phyloP scores from a whole-genome alignment of 257 asterid species.

The Cinchona pubescens region DNA sequence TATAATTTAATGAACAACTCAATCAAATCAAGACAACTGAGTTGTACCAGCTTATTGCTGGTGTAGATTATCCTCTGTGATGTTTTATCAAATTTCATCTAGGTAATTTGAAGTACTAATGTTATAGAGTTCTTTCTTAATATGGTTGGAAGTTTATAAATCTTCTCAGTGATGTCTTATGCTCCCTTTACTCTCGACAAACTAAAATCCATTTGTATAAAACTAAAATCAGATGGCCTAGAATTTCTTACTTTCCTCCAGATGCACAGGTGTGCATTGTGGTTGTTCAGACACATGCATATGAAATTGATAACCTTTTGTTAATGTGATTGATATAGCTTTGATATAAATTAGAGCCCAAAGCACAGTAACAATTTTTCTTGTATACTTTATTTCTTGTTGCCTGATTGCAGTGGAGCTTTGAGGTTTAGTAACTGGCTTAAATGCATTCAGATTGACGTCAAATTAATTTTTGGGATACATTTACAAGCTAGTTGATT shows the following conservation, averaged over 20 bases:
- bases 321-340: not conserved
- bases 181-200: not conserved
- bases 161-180: not conserved
- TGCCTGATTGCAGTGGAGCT: not conserved
- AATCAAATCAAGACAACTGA: not conserved
- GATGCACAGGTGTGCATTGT: not conserved
- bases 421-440: not conserved
- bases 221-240: not conserved
- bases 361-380: not conserved
- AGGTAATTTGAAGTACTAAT: not conserved
- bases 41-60: not conserved
- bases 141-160: too few species aligned
- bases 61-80: too few species aligned
- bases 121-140: too few species aligned
- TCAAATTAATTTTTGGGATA: not conserved
- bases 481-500: not conserved
- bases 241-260: not conserved
- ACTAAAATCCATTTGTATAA: not conserved
- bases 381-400: not conserved
- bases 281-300: not conserved
- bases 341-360: not conserved
- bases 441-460: not conserved
- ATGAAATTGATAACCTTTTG: not conserved
- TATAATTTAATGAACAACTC: too few species aligned
- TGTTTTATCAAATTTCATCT: not conserved